Evolutionary conservation across 1,284 basidiomycete species (phyloP), one percentile per base, ranked within the genome.

Genomic region (Cystobasidium pallidum): DNA sequence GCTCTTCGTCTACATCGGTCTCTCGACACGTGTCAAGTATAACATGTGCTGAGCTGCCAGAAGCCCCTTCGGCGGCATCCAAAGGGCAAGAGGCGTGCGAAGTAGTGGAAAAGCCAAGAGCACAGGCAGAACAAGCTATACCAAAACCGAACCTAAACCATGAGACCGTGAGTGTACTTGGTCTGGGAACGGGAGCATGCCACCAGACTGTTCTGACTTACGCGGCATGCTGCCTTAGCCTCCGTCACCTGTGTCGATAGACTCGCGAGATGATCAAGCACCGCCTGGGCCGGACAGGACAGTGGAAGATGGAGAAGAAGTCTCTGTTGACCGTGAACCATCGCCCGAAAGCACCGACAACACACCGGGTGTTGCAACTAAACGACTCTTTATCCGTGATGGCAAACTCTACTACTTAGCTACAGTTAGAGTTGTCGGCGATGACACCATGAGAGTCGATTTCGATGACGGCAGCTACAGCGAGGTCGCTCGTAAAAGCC

Each of bases 401-500:
- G 49, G 49, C 21, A 28, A 28, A 8, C 49, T 51, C 26, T 51
- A 51, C 49, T 51, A 51, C 24, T 24, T 51, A 26, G 49, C 49
- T 51, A 51, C 49, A 26, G 49, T 51, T 6, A 51, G 24, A 24
- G 17, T 6, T 15, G 15, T 28, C 3, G 21, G 21, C 2, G 6
- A 10, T 8, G 49, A 51, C 49, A 6, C 15, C 2, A 24, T 51
- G 8, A 6, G 49, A 51, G 49, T 51, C 21, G 49, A 51, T 15
- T 51, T 51, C 17, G 49, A 51, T 24, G 49, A 51, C 24, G 49
- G 49, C 6, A 51, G 24, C 24, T 51, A 26, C 49, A 51, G 49
- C 49, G 49, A 51, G 15, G 49, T 51, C 21, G 7, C 49, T 26
- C 6, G 49, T 26, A 15, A n/a, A 24, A 51, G 49, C 17, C 15